phyloP scores from a whole-genome alignment of 1,139 yeast species.

The Blastobotrys malaysiensis region DNA sequence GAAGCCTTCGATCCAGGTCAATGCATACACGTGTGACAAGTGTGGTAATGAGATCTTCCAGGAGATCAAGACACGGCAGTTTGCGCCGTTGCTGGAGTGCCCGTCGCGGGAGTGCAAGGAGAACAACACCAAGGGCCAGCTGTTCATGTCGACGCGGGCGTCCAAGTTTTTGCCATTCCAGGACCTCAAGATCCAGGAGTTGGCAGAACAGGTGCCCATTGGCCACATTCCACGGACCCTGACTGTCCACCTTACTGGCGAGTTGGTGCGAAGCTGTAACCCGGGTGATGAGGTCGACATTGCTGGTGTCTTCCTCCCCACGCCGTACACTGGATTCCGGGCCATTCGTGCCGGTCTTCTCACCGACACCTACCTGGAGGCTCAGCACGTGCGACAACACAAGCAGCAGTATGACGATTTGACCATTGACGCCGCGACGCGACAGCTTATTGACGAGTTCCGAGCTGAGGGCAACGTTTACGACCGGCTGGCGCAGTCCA shows the following conservation, averaged over 20 bases:
- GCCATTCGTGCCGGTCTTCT: slow-evolving; percentile 89
- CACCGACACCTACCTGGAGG: slow-evolving; percentile 90
- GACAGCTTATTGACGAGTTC: slow-evolving; percentile 47
- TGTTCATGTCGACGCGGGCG: slow-evolving; percentile 91
- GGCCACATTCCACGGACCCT: slow-evolving; percentile 94
- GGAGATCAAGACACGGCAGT: slow-evolving; percentile 80
- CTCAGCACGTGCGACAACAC: slow-evolving; percentile 79
- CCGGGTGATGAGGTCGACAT: slow-evolving; percentile 97
- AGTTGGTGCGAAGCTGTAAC: slow-evolving; percentile 74
- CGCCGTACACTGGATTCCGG: slow-evolving; percentile 92
- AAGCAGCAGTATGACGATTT: slow-evolving; percentile 77
- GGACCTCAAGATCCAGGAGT: slow-evolving; percentile 90
- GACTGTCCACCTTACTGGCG: slow-evolving; percentile 82
- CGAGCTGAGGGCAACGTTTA: slow-evolving; percentile 64
- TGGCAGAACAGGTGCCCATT: slow-evolving; percentile 94
- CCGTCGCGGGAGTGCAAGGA: slow-evolving; percentile 72
- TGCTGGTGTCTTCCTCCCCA: slow-evolving; percentile 86
- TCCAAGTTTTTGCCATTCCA: slow-evolving; percentile 93
- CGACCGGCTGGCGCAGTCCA: slow-evolving; percentile 74
- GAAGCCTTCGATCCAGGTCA: slow-evolving; percentile 84
- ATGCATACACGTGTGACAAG: slow-evolving; percentile 95
- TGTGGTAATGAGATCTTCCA: slow-evolving; percentile 97
- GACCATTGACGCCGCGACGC: slow-evolving; percentile 51
- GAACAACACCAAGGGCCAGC: slow-evolving; percentile 81
- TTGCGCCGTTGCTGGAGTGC: slow-evolving; percentile 82